phyloP scores from a whole-genome alignment of 495 filamentous ascomycete genomes.

The Aspergillus campestris region DNA sequence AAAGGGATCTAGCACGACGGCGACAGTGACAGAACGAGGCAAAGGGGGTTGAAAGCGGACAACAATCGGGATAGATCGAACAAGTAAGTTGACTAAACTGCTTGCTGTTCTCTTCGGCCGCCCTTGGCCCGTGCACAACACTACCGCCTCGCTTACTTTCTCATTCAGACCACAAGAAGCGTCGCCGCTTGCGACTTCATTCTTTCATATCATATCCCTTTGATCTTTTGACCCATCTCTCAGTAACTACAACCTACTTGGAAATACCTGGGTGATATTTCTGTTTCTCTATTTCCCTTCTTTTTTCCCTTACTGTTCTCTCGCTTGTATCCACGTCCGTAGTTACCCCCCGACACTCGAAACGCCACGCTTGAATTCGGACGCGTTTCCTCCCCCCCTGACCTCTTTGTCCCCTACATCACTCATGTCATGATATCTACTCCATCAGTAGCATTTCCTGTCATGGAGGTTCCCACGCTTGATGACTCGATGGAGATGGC shows the following conservation, averaged over 20 bases:
- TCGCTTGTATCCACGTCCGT: background rate
- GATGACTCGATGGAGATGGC: conserved; percentile 50
- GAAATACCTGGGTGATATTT: background rate
- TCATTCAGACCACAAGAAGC: conserved; percentile 13
- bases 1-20: background rate
- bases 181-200: conserved; percentile 9
- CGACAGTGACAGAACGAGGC: background rate
- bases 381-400: conserved; percentile 8
- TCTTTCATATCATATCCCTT: background rate
- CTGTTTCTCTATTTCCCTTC: background rate
- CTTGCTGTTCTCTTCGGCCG: conserved; percentile 40
- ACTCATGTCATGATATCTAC: conserved; percentile 30
- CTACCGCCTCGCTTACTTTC: conserved; percentile 35
- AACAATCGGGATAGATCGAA: too few species aligned
- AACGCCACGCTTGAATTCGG: conserved; percentile 16
- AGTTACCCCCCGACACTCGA: background rate
- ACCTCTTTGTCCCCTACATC: conserved; percentile 11
- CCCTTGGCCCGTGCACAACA: conserved; percentile 31
- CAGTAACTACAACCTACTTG: background rate
- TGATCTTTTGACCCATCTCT: background rate
- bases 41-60: background rate
- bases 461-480: conserved; percentile 33
- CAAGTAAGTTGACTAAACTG: background rate
- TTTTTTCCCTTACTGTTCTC: background rate
- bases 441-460: conserved; percentile 22